Evolutionary conservation across 192 early-diverging fungal species (phyloP), one percentile per base, ranked within the genome.

Genomic region (Rhizoclosmatium globosum): DNA sequence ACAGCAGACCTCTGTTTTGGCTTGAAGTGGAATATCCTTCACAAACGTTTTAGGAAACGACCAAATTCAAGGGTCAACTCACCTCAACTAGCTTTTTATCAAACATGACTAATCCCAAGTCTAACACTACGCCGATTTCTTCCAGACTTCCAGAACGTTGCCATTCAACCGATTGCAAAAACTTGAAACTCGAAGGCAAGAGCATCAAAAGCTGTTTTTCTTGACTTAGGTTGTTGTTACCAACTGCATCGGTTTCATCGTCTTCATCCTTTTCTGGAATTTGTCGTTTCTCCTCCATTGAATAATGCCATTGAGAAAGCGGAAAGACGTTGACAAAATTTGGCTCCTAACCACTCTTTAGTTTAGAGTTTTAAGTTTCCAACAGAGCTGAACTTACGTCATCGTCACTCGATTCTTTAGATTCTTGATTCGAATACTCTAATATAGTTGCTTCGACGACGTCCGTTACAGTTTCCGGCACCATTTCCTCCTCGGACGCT

Each of bases 91-190:
- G 4, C 4, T 45, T 64, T n/a, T 7, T 9, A 43, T 64, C 64
- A 62, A 66, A 76, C 74, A 76, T 76, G n/a, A 76, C 47, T 21
- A 76, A 11, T 21, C 74, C 74, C 74, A 76, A 48, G 50, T 76
- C 47, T 38, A 76, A 62, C 13, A 67, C 47, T 31, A 47, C 19
- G 4, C 74, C 74, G 21, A 76, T 53, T 17, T 53, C 74, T 9
- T 42, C n/a, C 64, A 76, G 66, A 11, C 62, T 50, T 13, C 47
- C 47, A 39, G 7, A 46, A 31, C 19, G 6, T 38, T 23, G 39
- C 11, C 64, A 53, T 42, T 76, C 74, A 21, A 67, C 17, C 15
- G 38, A 38, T 45, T 76, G 74, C 74, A 76, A 19, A 56, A 76
- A 66, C 42, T 67, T 65, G 64, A 76, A 67, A 62, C 74, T 48